Conservation (phyloP, 306 rosid genomes). For the Dalbergia cochinchinensis region DNA sequence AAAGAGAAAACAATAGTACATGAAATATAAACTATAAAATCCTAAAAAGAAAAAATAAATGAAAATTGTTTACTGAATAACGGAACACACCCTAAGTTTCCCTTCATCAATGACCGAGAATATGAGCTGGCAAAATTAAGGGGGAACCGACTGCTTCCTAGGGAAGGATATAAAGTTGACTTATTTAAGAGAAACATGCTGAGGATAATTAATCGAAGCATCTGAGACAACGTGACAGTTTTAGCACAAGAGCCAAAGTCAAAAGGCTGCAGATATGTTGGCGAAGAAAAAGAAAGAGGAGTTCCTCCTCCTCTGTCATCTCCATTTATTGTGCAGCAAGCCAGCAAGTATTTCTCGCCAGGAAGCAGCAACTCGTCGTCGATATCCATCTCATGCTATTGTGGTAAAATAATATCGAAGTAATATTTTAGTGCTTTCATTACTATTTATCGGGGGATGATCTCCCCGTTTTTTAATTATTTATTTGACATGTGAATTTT, state of each 20-base stretch:
- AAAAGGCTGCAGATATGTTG: neutral
- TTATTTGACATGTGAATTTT: neutral
- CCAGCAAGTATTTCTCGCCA: no score
- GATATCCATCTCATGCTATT: neutral
- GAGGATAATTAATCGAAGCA: constrained; percentile 6
- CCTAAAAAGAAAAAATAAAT: no score
- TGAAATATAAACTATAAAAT: no score
- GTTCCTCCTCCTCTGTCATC: no score
- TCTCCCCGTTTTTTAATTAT: neutral
- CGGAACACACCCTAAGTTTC: neutral
- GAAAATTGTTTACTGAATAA: no score
- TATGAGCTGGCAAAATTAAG: neutral
- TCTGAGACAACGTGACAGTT: neutral
- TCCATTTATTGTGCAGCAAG: no score
- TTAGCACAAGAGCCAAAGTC: neutral
- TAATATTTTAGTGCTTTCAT: neutral
- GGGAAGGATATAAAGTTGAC: neutral
- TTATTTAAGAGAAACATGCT: constrained; percentile 1
- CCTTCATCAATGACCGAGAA: constrained; percentile 6
- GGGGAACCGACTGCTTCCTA: neutral
- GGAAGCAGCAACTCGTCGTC: no score
- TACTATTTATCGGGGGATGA: neutral
- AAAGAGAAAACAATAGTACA: no score
- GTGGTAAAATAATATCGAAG: neutral
- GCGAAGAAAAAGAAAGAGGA: neutral